phyloP scores from a whole-genome alignment of 2,329 filamentous ascomycete species.

The Grosmannia clavigera region DNA sequence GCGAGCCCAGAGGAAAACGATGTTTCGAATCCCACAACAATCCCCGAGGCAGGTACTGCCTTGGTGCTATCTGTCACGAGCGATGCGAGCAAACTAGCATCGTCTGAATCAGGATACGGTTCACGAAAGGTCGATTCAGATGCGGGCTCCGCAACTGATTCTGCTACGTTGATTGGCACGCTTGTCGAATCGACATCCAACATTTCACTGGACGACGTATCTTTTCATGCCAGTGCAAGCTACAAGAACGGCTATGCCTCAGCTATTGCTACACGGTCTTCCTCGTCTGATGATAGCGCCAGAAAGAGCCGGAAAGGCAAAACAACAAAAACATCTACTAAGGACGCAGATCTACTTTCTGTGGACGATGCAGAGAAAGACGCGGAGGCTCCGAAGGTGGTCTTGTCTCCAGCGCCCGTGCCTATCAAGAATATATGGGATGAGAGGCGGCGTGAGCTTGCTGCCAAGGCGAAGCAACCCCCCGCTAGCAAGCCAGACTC shows the following conservation, averaged over 20 bases:
- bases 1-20: constrained; percentile 22
- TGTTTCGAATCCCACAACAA: constrained; percentile 17
- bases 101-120: background rate
- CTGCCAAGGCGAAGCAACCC: constrained; percentile 36
- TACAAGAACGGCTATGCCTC: constrained; percentile 4
- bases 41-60: background rate
- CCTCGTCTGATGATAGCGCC: constrained; percentile 40
- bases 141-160: constrained; percentile 15
- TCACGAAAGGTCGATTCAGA: constrained; percentile 15
- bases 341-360: constrained; percentile 37
- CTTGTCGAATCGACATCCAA: constrained; percentile 14
- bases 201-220: constrained; percentile 8
- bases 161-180: constrained; percentile 22
- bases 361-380: constrained; percentile 42
- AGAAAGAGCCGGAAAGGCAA: constrained; percentile 53
- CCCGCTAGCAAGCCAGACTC: constrained; percentile 6
- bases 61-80: background rate
- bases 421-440: constrained; percentile 84
- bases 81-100: constrained; percentile 1
- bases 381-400: constrained; percentile 44
- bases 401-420: constrained; percentile 68
- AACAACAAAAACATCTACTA: constrained; percentile 40
- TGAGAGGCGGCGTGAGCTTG: constrained; percentile 56
- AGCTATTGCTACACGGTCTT: background rate
- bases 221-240: constrained; percentile 47